phyloP scores from a whole-genome alignment of 805 yeast genomes.

The Ogataea chonburiensis region DNA sequence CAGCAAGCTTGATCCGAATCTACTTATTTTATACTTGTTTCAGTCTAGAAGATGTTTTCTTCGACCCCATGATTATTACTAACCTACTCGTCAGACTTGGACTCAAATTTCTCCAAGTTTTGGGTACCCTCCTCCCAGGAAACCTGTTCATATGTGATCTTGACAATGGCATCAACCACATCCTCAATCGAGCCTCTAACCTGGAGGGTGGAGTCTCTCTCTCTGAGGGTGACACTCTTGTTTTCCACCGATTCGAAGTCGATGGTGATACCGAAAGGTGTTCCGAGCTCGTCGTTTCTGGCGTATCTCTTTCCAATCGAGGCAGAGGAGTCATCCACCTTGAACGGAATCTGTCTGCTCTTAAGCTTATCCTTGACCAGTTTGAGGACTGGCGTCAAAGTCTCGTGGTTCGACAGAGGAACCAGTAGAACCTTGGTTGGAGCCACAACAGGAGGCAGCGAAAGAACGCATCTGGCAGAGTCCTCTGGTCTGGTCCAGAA shows the following conservation, averaged over 20 bases:
- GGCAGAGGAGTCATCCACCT: constrained; percentile 95
- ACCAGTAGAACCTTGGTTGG: constrained; percentile 96
- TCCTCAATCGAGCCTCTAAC: constrained; percentile 87
- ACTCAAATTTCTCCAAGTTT: constrained; percentile 67
- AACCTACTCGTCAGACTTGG: constrained; percentile 48
- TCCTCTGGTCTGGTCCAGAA: constrained; percentile 96
- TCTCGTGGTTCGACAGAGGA: constrained; percentile 85
- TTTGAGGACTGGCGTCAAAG: constrained; percentile 71
- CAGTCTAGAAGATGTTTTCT: too few relatives aligned
- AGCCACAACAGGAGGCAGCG: constrained; percentile 93
- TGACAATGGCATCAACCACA: constrained; percentile 66
- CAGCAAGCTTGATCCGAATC: too few relatives aligned
- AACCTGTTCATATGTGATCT: constrained; percentile 68
- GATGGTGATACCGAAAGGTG: constrained; percentile 97
- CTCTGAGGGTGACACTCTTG: constrained; percentile 88
- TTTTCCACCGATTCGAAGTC: constrained; percentile 92
- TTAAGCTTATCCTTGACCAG: constrained; percentile 71
- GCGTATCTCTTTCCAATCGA: constrained; percentile 98
- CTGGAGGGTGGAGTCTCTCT: constrained; percentile 94
- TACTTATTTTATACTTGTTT: too few relatives aligned
- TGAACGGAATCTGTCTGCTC: constrained; percentile 82
- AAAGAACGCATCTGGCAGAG: constrained; percentile 75
- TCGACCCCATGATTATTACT: neutral
- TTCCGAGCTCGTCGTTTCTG: constrained; percentile 97
- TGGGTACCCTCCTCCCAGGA: constrained; percentile 88